Conservation (phyloP, 31 red algal species). For the Pterothamnion heteromorphum region DNA sequence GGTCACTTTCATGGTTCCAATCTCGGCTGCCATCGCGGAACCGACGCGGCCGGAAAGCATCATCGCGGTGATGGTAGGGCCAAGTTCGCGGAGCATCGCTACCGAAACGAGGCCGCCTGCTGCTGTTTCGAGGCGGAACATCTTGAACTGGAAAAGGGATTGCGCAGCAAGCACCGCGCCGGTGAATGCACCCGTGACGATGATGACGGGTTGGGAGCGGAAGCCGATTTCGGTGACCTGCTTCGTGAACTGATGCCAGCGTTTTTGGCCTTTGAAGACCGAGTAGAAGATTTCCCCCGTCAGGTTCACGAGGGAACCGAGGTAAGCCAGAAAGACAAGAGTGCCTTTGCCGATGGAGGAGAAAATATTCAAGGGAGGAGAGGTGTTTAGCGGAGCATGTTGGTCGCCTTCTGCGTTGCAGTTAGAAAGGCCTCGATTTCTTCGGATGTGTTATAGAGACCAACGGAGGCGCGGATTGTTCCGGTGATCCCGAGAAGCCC, state of each 20-base stretch:
- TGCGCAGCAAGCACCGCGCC: background rate
- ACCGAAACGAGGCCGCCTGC: background rate
- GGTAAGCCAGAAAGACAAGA: background rate
- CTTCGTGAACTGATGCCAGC: background rate
- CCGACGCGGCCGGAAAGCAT: background rate
- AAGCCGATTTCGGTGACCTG: background rate
- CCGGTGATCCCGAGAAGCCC: background rate
- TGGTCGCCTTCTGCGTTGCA: background rate
- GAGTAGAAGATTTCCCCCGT: background rate
- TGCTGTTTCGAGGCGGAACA: background rate
- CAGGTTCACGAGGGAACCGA: background rate
- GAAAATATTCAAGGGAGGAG: too few species aligned
- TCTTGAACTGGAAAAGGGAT: background rate
- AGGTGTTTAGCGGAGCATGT: background rate
- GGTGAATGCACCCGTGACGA: background rate
- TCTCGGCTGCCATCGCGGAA: background rate
- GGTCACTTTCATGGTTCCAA: constrained; percentile 17
- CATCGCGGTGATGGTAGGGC: background rate
- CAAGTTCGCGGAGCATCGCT: background rate
- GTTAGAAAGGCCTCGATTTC: background rate
- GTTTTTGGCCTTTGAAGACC: background rate
- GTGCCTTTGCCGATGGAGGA: background rate
- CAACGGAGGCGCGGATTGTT: constrained; percentile 53
- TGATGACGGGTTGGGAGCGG: background rate
- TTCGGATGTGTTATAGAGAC: constrained; percentile 49